phyloP scores from a whole-genome alignment of 352 stramenopile species.

The Globisporangium megalacanthum region DNA sequence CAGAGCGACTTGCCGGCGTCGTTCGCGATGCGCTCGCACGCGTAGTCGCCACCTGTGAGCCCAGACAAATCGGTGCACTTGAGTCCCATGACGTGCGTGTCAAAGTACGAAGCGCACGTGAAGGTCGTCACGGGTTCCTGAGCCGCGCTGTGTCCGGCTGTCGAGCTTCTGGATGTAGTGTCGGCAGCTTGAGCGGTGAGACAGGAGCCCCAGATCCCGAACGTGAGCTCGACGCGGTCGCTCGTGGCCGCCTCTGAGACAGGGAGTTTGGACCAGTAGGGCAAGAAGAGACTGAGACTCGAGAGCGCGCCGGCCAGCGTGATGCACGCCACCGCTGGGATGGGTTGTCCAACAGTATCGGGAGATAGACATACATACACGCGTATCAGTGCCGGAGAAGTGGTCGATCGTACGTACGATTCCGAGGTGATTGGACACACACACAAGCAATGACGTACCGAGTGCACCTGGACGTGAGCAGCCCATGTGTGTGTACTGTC shows the following conservation, averaged over 20 bases:
- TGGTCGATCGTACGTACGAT: too few relatives aligned
- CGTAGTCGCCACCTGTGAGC: slow-evolving; percentile 1
- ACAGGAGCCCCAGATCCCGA: slow-evolving; percentile 53
- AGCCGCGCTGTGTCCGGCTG: not conserved
- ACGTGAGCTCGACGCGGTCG: slow-evolving; percentile 33
- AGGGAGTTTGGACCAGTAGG: slow-evolving; percentile 44
- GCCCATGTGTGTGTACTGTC: slow-evolving; percentile 22
- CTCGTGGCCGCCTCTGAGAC: not conserved
- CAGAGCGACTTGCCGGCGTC: slow-evolving; percentile 24
- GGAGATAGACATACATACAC: too few relatives aligned
- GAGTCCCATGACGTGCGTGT: slow-evolving; percentile 23
- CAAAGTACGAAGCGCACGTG: slow-evolving; percentile 34
- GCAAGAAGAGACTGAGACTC: slow-evolving; percentile 34
- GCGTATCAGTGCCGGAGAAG: too few relatives aligned
- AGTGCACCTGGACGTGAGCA: slow-evolving; percentile 40
- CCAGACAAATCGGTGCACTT: slow-evolving; percentile 15
- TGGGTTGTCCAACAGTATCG: too few relatives aligned
- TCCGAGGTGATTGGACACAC: too few relatives aligned
- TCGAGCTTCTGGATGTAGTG: slow-evolving; percentile 2
- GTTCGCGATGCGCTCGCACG: slow-evolving; percentile 19
- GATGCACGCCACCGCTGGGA: slow-evolving; percentile 27
- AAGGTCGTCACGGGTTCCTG: slow-evolving; percentile 22
- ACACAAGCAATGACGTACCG: slow-evolving; percentile 16
- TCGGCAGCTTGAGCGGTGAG: slow-evolving; percentile 30
- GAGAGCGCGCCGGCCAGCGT: slow-evolving; percentile 27